Evolutionary conservation across 345 rosid species (phyloP).

Genomic region (Rhodamnia rubescens): DNA sequence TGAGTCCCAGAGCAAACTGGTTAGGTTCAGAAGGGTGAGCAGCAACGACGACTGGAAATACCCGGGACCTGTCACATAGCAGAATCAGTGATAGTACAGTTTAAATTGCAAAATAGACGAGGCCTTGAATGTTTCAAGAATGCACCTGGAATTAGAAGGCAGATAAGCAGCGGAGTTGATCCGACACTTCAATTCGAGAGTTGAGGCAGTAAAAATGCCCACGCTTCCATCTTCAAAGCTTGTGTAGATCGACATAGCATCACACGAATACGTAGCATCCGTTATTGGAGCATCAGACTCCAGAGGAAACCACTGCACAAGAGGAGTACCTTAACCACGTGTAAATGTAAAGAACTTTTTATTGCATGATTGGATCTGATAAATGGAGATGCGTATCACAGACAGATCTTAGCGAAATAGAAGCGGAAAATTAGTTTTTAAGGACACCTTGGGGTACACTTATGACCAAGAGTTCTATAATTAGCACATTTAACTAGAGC

Average conservation of each 20-base stretch:
- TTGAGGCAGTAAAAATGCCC: slow-evolving; percentile 49
- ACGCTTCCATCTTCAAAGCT: slow-evolving; percentile 75
- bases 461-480: neutral
- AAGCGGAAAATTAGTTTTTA: neutral
- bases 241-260: slow-evolving; percentile 66
- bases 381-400: neutral
- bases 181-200: slow-evolving; percentile 68
- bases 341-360: neutral
- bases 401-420: neutral
- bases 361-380: neutral
- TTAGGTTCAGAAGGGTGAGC: slow-evolving; percentile 74
- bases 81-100: neutral
- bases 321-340: neutral
- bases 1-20: slow-evolving; percentile 79
- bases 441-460: neutral
- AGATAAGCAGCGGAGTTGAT: slow-evolving; percentile 61
- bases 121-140: neutral
- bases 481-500: neutral
- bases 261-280: slow-evolving; percentile 76
- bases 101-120: neutral
- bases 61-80: slow-evolving; percentile 45
- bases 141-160: slow-evolving; percentile 60
- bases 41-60: slow-evolving; percentile 68
- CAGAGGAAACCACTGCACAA: slow-evolving; percentile 40
- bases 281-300: slow-evolving; percentile 74